phyloP scores from a whole-genome alignment of 352 stramenopile species.

The Pythium biforme region DNA sequence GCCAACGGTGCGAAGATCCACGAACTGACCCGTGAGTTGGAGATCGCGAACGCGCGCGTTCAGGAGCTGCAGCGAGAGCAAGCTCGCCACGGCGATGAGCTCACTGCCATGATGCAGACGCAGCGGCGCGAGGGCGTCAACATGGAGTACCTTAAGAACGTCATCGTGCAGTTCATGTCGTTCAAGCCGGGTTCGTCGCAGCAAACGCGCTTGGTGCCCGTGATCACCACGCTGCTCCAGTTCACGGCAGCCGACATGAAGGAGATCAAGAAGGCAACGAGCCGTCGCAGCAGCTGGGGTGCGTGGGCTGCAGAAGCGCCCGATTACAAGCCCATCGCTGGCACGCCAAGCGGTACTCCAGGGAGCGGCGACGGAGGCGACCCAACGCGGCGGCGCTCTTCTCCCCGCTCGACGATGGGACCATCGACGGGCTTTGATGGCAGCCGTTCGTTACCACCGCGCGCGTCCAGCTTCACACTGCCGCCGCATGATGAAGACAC shows the following conservation, averaged over 20 bases:
- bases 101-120: slow-evolving; percentile 74
- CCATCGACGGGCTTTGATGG: slow-evolving; percentile 16
- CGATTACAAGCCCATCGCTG: slow-evolving; percentile 71
- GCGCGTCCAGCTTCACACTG: slow-evolving; percentile 60
- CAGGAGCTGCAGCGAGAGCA: slow-evolving; percentile 63
- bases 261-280: slow-evolving; percentile 65
- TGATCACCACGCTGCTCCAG: slow-evolving; percentile 84
- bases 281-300: slow-evolving; percentile 68
- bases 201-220: slow-evolving; percentile 69
- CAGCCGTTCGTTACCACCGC: slow-evolving; percentile 20
- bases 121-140: slow-evolving; percentile 85
- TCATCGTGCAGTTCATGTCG: slow-evolving; percentile 90
- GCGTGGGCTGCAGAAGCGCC: slow-evolving; percentile 54
- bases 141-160: slow-evolving; percentile 91
- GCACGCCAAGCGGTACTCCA: slow-evolving; percentile 9
- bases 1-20: slow-evolving; percentile 56
- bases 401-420: slow-evolving; percentile 15
- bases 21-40: slow-evolving; percentile 43
- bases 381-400: slow-evolving; percentile 15
- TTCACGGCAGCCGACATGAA: slow-evolving; percentile 75
- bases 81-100: slow-evolving; percentile 55
- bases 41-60: slow-evolving; percentile 44
- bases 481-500: slow-evolving; percentile 36
- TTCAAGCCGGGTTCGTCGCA: slow-evolving; percentile 82
- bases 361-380: not conserved